Conservation (phyloP, 257 asterid genomes). For the Scutellaria baicalensis region DNA sequence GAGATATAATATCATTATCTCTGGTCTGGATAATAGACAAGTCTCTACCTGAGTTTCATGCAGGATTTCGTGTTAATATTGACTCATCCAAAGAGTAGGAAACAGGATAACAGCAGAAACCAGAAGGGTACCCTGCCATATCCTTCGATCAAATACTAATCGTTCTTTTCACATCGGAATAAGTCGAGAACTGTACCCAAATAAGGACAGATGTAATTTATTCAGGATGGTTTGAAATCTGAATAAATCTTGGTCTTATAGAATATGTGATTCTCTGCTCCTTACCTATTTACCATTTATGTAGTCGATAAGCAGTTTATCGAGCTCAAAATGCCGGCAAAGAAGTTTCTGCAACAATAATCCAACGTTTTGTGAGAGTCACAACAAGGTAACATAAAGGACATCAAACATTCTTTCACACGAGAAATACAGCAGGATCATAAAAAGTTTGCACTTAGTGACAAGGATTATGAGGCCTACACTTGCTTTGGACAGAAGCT, state of each 20-base stretch:
- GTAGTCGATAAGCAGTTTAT: conserved; percentile 71
- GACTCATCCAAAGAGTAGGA: background rate
- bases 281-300: conserved; percentile 67
- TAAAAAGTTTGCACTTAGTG: background rate
- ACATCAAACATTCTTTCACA: background rate
- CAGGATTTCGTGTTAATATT: background rate
- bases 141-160: background rate
- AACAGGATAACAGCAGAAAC: background rate
- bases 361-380: background rate
- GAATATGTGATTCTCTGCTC: background rate
- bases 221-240: too few relatives aligned
- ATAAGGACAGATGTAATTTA: background rate
- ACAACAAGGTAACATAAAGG: background rate
- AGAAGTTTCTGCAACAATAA: conserved; percentile 54
- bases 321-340: conserved; percentile 91
- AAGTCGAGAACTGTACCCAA: background rate
- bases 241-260: too few relatives aligned
- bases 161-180: background rate
- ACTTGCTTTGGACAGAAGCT: background rate
- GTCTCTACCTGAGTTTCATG: background rate
- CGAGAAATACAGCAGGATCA: background rate
- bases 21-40: background rate
- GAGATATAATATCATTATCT: background rate
- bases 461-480: background rate
- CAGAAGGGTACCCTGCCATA: background rate